phyloP scores from a whole-genome alignment of 306 rosid species.

The Cicer arietinum region DNA sequence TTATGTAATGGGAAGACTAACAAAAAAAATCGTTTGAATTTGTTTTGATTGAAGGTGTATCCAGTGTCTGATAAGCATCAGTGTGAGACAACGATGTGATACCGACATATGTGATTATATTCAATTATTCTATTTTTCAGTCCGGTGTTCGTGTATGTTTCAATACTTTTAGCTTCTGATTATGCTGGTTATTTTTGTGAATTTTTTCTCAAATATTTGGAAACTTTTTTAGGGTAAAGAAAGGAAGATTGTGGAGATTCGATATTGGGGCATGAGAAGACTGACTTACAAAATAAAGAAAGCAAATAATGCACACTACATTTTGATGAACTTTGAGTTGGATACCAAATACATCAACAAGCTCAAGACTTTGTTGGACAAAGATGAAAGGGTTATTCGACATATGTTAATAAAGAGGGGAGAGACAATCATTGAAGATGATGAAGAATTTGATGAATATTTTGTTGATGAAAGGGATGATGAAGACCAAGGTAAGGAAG shows the following conservation, averaged over 20 bases:
- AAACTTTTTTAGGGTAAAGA: conserved; percentile 82
- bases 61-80: no score
- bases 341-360: conserved; percentile 84
- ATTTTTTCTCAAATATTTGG: conserved; percentile 41
- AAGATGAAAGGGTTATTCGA: conserved; percentile 87
- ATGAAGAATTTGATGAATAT: conserved; percentile 41
- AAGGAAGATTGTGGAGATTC: conserved; percentile 82
- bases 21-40: no score
- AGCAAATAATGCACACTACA: conserved; percentile 74
- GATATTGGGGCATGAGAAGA: conserved; percentile 91
- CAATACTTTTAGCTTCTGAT: not conserved
- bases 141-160: no score
- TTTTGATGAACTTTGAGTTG: conserved; percentile 89
- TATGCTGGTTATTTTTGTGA: conserved; percentile 40
- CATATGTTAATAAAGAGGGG: conserved; percentile 87
- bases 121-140: no score
- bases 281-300: conserved; percentile 84
- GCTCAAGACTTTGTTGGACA: conserved; percentile 81
- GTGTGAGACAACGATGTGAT: no score
- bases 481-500: conserved; percentile 50
- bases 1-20: no score
- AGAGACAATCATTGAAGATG: conserved; percentile 81
- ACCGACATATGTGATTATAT: no score
- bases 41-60: no score
- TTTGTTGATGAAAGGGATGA: conserved; percentile 38